Evolutionary conservation across 345 rosid genomes (phyloP), one percentile per base, ranked within the genome.

Genomic region (Boechera retrofracta): DNA sequence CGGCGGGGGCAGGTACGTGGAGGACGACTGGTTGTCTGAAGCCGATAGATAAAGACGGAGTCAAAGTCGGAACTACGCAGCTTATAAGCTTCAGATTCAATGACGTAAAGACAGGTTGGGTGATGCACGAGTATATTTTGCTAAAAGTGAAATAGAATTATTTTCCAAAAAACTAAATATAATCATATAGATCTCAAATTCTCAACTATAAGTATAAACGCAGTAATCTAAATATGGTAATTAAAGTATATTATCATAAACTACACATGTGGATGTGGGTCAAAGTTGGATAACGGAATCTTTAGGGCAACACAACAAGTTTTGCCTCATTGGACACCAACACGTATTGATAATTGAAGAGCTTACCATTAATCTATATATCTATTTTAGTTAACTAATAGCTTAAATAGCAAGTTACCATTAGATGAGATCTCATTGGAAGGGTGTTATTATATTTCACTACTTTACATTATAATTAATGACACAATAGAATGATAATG

Each of bases 211-310:
- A 21, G 24, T 21, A 41, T 69, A 42, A 76, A 61, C 16, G 39
- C 21, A 52, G 24, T 67, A 21, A 51, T 52, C 60, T 11, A 51
- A 35, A 49, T 18, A 32, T 33, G 32, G 29, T 18, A 28, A 28
- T 28, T 57, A 77, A 28, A 71, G 31, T 48, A 65, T 11, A 66
- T 57, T 57, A 66, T 65, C 73, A n/a, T 44, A 61, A 15, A 52
- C 28, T 29, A 76, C 10, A 57, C 42, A 59, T 36, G 62, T 33
- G 28, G 57, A 63, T 70, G 67, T 45, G 71, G 28, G 48, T 66
- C 42, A 59, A 58, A 21, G 58, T 78, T 78, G 74, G 81, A 72
- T 72, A 66, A 72, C 73, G 56, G 77, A 66, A 78, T 78, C 73
- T 78, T 78, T 66, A 72, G 77, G 77, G 64, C 45, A 49, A 72